phyloP scores from a whole-genome alignment of 768 basidiomycete genomes.

The Paxillus involutus region DNA sequence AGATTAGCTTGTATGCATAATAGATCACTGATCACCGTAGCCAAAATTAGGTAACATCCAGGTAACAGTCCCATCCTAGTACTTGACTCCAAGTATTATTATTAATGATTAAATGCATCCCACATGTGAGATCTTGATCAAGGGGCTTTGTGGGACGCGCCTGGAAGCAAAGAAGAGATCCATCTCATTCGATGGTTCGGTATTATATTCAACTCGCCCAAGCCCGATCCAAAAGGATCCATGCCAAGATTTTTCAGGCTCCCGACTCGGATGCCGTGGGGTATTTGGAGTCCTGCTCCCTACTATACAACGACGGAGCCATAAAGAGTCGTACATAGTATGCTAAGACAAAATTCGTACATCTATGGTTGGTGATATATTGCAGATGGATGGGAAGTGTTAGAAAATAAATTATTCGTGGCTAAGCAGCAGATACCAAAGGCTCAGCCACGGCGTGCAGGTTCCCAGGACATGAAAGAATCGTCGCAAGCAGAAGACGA shows the following conservation, averaged over 20 bases:
- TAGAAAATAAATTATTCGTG: not conserved
- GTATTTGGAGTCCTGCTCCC: not conserved
- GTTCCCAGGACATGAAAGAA: slow-evolving; percentile 64
- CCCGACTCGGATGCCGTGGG: not conserved
- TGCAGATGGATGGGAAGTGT: not conserved
- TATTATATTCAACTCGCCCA: not conserved
- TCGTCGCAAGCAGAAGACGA: slow-evolving; percentile 47
- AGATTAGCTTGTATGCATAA: not conserved
- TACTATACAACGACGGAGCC: not conserved
- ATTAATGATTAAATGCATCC: no score
- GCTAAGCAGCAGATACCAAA: not conserved
- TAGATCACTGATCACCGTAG: not conserved
- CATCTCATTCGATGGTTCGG: not conserved
- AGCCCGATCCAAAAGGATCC: not conserved
- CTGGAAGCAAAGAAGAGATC: not conserved
- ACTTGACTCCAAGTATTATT: no score
- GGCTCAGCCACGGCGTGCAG: slow-evolving; percentile 36
- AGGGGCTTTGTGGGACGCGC: not conserved
- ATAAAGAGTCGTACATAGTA: not conserved
- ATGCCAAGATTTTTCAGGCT: not conserved
- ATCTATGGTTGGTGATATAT: not conserved
- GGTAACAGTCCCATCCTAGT: no score
- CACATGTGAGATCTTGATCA: no score
- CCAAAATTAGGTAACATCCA: slow-evolving; percentile 2
- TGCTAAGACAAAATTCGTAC: not conserved